Evolutionary conservation across 2,329 filamentous ascomycete genomes (phyloP).

Genomic region (Boeremia exigua): DNA sequence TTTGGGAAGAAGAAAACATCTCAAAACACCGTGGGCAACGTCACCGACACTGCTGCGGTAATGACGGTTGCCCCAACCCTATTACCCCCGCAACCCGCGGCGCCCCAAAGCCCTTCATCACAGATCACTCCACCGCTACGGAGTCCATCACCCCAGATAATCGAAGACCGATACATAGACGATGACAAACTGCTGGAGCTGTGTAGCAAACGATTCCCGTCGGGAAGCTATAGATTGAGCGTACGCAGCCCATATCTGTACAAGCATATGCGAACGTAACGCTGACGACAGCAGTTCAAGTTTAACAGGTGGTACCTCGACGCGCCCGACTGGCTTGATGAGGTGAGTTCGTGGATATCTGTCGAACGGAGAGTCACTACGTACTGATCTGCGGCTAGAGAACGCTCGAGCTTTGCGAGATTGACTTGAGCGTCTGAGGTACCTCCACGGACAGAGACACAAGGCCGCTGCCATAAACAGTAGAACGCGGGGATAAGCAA

Average conservation of each 20-base stretch:
- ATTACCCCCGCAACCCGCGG: not conserved
- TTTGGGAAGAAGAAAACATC: not conserved
- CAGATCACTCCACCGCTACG: not conserved
- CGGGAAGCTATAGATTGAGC: conserved; percentile 16
- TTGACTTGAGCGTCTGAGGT: not conserved
- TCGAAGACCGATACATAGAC: conserved; percentile 29
- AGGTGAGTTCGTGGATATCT: not conserved
- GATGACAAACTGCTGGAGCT: conserved; percentile 22
- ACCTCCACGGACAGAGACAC: too few relatives aligned
- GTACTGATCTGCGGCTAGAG: not conserved
- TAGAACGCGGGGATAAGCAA: too few relatives aligned
- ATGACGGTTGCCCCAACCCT: not conserved
- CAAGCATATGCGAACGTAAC: too few relatives aligned
- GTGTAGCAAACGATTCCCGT: conserved; percentile 18
- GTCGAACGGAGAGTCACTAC: not conserved
- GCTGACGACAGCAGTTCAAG: not conserved
- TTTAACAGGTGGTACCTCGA: not conserved
- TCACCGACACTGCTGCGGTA: not conserved
- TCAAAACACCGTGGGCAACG: not conserved
- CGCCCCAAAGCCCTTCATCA: not conserved
- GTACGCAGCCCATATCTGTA: not conserved
- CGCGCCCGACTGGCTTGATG: not conserved
- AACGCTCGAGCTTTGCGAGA: conserved; percentile 15
- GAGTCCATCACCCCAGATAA: conserved; percentile 17
- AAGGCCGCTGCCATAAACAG: too few relatives aligned